Evolutionary conservation across 208 protist genomes (phyloP).

Genomic region (Trypanosoma avium): DNA sequence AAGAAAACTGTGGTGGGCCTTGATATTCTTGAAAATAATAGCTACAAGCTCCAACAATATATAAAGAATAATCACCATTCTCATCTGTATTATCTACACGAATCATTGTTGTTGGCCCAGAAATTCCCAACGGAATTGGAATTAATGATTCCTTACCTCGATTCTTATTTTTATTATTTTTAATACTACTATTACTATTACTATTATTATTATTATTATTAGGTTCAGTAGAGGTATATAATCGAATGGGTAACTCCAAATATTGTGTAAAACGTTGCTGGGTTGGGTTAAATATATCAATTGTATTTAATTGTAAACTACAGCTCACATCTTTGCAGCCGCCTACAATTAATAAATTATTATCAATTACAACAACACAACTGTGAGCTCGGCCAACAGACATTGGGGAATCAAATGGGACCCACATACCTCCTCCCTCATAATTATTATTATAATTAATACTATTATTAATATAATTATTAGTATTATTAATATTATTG

Average conservation of each 20-base stretch:
- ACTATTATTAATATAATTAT: background rate
- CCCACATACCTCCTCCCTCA: background rate
- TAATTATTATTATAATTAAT: background rate
- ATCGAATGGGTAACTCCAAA: conserved; percentile 9
- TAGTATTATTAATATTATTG: background rate
- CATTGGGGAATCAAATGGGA: background rate
- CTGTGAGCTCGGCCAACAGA: conserved; percentile 11
- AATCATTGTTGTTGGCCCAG: conserved; percentile 15
- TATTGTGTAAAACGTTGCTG: background rate
- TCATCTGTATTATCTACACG: conserved; percentile 16
- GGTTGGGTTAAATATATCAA: conserved; percentile 18
- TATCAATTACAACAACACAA: conserved; percentile 11
- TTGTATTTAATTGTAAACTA: background rate
- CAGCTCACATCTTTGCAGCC: conserved; percentile 17
- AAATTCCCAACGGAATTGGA: background rate
- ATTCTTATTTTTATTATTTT: background rate
- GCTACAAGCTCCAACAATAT: conserved; percentile 25
- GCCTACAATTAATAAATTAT: conserved; percentile 14
- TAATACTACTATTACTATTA: background rate
- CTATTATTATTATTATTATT: too few relatives aligned
- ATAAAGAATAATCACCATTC: conserved; percentile 6
- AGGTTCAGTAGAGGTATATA: background rate
- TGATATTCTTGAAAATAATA: conserved; percentile 18
- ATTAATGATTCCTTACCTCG: background rate
- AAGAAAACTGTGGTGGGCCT: background rate